Evolutionary conservation across 805 yeast genomes (phyloP), one percentile per base, ranked within the genome.

Genomic region (Saccharomycopsis oosterbeekiorum): DNA sequence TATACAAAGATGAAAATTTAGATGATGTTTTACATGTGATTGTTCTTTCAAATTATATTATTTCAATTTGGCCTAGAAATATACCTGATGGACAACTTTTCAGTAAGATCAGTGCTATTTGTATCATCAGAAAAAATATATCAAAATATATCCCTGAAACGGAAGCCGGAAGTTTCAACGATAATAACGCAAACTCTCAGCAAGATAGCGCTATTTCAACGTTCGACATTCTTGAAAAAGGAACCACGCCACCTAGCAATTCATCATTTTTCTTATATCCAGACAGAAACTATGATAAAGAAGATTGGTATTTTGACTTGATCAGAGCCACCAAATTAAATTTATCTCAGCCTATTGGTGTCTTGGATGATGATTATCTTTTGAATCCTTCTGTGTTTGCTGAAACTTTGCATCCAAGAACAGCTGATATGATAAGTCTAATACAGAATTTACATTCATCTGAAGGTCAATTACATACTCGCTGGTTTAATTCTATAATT

Each of bases 251-350:
- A 4, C 79, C 80, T 21, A 70, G 68, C 50, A 69, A 69, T 5
- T 68, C 76, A 1, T 60, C 70, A 11, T 81, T 81, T 67, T 93
- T 80, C 70, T 72, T 93, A 2, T 89, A 90, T 71, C 81, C 86
- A 54, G 96, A 90, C 66, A 79, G 84, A 57, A 89, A 91, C 66
- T 80, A 80, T 60, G 91, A 86, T 56, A 93, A 93, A 68, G 99
- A 94, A 71, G 97, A 93, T 70, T 85, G 97, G 88, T 94, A 93
- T 70, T 91, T 90, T 72, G 84, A 89, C 0, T 75, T 94, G 60
- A 77, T 93, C n/a, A 77, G 85, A 61, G 96, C 96, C 0, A 81
- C 93, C 0, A 87, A 86, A 63, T 72, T 74, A 4, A 74, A 72
- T 10, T 36, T 59, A 15, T 51, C 57, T 29, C 61, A 69, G 1